Conservation (phyloP, 805 yeast genomes). For the Starmerella stigmatis region DNA sequence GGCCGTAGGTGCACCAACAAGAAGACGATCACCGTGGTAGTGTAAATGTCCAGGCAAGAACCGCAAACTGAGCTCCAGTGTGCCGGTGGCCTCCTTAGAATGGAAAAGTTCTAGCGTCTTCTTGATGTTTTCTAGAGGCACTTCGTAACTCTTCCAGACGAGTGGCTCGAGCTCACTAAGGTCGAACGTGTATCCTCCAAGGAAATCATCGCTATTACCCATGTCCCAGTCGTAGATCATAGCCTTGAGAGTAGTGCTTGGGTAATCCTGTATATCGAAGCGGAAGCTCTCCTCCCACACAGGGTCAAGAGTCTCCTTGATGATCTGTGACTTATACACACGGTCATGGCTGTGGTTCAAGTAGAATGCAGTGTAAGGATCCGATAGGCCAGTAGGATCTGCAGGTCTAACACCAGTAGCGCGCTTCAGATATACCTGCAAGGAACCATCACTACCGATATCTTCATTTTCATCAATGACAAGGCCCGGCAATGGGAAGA, state of each 20-base stretch:
- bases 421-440: conserved; percentile 48
- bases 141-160: conserved; percentile 40
- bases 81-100: conserved; percentile 49
- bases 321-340: conserved; percentile 63
- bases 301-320: conserved; percentile 85
- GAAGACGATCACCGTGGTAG: conserved; percentile 19
- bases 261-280: conserved; percentile 19
- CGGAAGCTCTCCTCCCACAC: conserved; percentile 64
- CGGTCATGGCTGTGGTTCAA: conserved; percentile 48
- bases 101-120: conserved; percentile 36
- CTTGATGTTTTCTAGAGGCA: conserved; percentile 38
- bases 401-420: conserved; percentile 69
- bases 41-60: conserved; percentile 63
- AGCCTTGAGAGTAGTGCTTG: conserved; percentile 29
- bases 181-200: conserved; percentile 55
- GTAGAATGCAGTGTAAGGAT: conserved; percentile 70
- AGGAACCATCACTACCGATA: conserved; percentile 60
- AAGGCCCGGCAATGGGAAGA: conserved; percentile 59
- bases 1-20: conserved; percentile 21
- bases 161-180: conserved; percentile 52
- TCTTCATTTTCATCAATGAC: conserved; percentile 65
- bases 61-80: conserved; percentile 44
- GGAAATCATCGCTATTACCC: conserved; percentile 73
- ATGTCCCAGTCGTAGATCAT: conserved; percentile 84
- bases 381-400: conserved; percentile 88